Base-by-base conservation (phyloP, 805 yeast genomes). In the Kuraishia borneana region DNA sequence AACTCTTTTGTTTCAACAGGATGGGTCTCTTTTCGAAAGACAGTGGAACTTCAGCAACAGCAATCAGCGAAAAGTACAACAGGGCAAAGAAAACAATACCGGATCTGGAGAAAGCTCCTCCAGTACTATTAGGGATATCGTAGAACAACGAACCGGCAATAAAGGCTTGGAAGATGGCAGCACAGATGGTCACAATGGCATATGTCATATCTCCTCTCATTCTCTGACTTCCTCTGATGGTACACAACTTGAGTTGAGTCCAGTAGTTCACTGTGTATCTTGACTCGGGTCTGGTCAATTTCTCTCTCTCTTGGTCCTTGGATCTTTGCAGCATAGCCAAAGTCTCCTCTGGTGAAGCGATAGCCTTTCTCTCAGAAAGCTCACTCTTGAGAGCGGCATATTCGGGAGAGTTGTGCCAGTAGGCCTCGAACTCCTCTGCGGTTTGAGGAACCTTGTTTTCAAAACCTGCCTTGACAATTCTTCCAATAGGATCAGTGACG, bases 1-100 rank as follows among this genome's bases (percentile, higher is more conserved):
- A 83, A 32, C 68, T 66, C 46, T 76, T 75, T 50, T 83, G 94
- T 47, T 83, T 82, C 44, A 69, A 70, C 19, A 79, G 66, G 41
- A 83, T 73, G 32, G 76, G 70, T 42, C 81, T 65, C 30, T 70
- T 61, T 17, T 58, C 67, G 43, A 73, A 61, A 46, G 68, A 51
- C 30, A 57, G 54, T 32, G 63, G 48, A 27, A 68, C 56, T 39
- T 67, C 70, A 3, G 75, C 70, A 32, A 70, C 42, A 30, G 69
- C 66, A 58, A 65, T 58, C 45, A 71, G 58, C 6, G 66, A 52
- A 47, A 63, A 65, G 50, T 72, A 75, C 41, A 80, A 58, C 8
- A 74, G 57, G 17, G 74, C 61, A 44, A 76, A 79, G 54, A 73
- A 79, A 4, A 78, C 43, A 19, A 68, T 60, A 46, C 83, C 83